Base-by-base conservation (phyloP, 495 filamentous ascomycete species). In the Glonium stellatum region DNA sequence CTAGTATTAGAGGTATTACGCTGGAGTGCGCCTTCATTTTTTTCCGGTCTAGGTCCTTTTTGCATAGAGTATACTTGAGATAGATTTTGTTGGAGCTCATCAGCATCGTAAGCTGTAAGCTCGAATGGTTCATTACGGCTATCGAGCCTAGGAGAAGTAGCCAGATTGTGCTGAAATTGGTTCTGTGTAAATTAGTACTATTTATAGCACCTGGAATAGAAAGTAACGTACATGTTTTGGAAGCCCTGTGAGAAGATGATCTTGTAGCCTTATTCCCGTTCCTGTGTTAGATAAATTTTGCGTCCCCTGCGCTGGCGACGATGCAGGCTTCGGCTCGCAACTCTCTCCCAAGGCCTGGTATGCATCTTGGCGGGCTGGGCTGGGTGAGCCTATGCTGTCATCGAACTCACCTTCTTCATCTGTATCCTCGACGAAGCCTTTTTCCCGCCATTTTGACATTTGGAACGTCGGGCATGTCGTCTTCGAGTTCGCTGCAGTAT, bases 331-430 rank as follows among this genome's bases (percentile, higher is more conserved):
- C 18, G 31, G 8, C 6, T n/a, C 23, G 31, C 48, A 47, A 54
- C 49, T 49, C 39, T 54, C 47, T 21, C 49, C 35, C 3, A 21
- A 0, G 1, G 35, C 44, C 35, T 19, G 37, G 6, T 57, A 36
- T 13, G 31, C 54, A n/a, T 22, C 21, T 27, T n/a, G 35, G 1
- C 46, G 23, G 1, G 61, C 57, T 18, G 46, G 41, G 23, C 35
- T 57, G 18, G 54, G 57, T 5, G 42, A 22, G n/a, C 27, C 6
- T 6, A 31, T 60, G 18, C 22, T 42, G 11, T 23, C 12, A 31
- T 68, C 62, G 15, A 65, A 21, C 0, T 68, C 65, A 35, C 65
- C 65, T 39, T 68, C 65, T 37, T 64, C 65, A 57, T 68, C 65
- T 8, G 65, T 65, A 35, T 68, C 65, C 44, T 64, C 54, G 36